Percentiles rank a stretch among this genome's conserved stretches.
Evolutionary conservation across 441 rosid genomes (phyloP).

Genomic region (Raphanus hybrid): DNA sequence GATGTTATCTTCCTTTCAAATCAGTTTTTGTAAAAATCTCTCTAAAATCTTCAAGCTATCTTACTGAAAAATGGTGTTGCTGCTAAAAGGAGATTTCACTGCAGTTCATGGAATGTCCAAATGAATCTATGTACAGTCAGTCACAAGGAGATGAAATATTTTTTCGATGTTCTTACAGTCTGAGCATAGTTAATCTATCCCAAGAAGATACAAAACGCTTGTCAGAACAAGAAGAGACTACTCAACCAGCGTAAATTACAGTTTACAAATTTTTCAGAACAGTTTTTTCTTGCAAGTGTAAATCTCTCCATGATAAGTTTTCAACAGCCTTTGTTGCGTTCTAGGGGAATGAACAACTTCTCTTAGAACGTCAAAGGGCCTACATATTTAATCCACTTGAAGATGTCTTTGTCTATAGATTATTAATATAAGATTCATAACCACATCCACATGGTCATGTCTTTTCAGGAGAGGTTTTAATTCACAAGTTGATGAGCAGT

Average conservation of each 20-base stretch:
- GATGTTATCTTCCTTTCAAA: background rate
- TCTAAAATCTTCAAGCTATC: background rate
- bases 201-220: background rate
- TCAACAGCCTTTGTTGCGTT: background rate
- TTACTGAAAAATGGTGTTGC: background rate
- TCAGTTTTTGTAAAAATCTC: background rate
- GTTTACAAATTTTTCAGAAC: background rate
- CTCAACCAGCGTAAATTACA: background rate
- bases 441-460: conserved; percentile 1
- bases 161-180: background rate
- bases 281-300: background rate
- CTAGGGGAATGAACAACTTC: background rate
- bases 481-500: conserved; percentile 2
- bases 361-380: background rate
- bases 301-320: background rate
- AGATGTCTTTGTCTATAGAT: background rate
- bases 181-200: background rate
- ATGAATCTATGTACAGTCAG: background rate
- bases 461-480: background rate
- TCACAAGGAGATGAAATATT: background rate
- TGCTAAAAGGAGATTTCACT: background rate
- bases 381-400: background rate
- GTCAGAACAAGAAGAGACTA: background rate
- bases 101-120: background rate
- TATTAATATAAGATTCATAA: background rate